Evolutionary conservation across 192 early-diverging fungal species (phyloP).

Genomic region (Linnemannia zychae): DNA sequence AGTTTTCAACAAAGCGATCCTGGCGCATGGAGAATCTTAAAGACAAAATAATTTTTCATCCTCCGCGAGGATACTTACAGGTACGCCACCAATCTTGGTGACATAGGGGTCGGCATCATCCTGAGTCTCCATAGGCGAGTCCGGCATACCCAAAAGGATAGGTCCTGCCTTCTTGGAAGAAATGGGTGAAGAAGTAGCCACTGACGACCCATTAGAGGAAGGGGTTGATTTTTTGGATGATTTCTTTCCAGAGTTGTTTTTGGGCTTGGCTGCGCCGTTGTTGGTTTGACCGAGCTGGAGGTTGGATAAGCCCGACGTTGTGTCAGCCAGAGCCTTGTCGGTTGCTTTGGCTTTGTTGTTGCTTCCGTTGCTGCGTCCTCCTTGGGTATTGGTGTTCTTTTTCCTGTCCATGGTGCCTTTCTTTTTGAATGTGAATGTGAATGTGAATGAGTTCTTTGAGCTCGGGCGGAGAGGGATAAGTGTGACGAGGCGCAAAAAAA

Average conservation of each 20-base stretch:
- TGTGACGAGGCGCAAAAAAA: background rate
- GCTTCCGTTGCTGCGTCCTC: constrained; percentile 6
- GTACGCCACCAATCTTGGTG: constrained; percentile 76
- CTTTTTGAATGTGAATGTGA: background rate
- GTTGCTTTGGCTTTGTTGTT: background rate
- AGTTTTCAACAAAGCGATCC: background rate
- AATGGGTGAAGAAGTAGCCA: background rate
- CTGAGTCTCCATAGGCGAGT: constrained; percentile 55
- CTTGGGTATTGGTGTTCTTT: constrained; percentile 8
- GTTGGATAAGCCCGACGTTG: constrained; percentile 9
- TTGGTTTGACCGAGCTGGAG: constrained; percentile 17
- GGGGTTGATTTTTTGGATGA: constrained; percentile 21
- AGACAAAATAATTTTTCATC: background rate
- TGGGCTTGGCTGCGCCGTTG: constrained; percentile 1
- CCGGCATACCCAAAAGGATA: constrained; percentile 63
- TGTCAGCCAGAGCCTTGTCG: constrained; percentile 3
- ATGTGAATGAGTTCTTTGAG: background rate
- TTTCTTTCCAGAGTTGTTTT: constrained; percentile 21
- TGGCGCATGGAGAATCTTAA: background rate
- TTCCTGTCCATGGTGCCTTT: constrained; percentile 19
- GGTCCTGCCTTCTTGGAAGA: constrained; percentile 51
- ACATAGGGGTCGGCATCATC: constrained; percentile 70
- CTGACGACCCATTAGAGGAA: background rate
- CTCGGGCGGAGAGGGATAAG: background rate
- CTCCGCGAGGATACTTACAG: constrained; percentile 56